These are phyloP conservation scores for Pistacia vera DNA, from an alignment of 345 rosid species.

Conservation along the genomic window DNA sequence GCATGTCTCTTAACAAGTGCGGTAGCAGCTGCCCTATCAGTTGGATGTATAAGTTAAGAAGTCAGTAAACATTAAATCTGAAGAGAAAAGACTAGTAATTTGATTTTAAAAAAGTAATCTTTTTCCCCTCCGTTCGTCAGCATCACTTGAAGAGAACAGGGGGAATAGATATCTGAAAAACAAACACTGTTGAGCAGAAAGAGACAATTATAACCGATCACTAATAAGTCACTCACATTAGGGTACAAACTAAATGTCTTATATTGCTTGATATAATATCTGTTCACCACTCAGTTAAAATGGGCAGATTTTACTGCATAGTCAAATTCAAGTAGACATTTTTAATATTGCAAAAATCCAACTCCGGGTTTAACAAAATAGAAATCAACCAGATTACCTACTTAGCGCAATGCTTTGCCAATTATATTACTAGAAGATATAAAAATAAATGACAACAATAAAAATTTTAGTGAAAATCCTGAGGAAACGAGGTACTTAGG, in stretches of 20 bases:
- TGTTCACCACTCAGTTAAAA: not conserved
- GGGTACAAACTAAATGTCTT: not conserved
- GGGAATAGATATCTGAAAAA: not conserved
- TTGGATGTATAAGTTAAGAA: slow-evolving; percentile 17
- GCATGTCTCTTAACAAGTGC: slow-evolving; percentile 76
- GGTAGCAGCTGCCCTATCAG: slow-evolving; percentile 73
- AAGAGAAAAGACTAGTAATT: not conserved
- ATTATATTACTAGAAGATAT: not conserved
- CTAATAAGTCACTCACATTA: not conserved
- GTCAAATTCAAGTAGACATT: not conserved
- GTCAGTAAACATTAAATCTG: slow-evolving; percentile 1
- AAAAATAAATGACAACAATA: not conserved
- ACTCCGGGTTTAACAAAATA: not conserved
- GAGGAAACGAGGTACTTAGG: not conserved
- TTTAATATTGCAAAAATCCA: not conserved
- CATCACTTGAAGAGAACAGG: not conserved
- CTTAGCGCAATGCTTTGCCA: not conserved
- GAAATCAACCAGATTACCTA: not conserved
- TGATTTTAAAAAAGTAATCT: not conserved
- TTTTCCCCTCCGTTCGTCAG: not conserved
- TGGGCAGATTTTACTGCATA: too few species aligned
- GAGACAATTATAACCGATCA: not conserved
- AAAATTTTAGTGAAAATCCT: too few species aligned
- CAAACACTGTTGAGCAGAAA: not conserved
- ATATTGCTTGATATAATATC: not conserved